Base-by-base conservation (phyloP, 345 rosid species). In the Noccaea caerulescens region DNA sequence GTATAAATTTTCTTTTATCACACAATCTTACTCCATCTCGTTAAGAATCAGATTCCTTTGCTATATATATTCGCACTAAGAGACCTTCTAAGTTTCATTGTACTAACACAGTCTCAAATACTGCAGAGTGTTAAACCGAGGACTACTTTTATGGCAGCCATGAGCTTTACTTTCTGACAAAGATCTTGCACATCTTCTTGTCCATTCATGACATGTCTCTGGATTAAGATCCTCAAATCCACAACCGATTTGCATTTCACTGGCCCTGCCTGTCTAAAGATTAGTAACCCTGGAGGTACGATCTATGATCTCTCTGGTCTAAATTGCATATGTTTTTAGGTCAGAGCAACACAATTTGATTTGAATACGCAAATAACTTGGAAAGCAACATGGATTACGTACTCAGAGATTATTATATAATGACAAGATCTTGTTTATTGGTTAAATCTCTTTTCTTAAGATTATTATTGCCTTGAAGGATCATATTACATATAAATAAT, bases 201-300 rank as follows among this genome's bases (percentile, higher is more conserved):
- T 18, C 20, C 20, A 18, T 18, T 18, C 20, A 18, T 18, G 20
- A 18, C 20, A 18, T 18, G 20, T 18, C 20, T 18, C 20, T 18
- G 20, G 20, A 18, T 18, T 18, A 18, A 18, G 20, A 18, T 18
- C 20, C 20, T 18, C 41, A 86, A 82, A 54, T 61, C 80, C 67
- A 87, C 85, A 10, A 83, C 86, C 7, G 80, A 86, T 65, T 68
- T 88, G 72, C 93, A 36, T 36, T 36, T 7, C 39, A 36, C 9
- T 36, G 39, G 39, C 90, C 90, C 6, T 90, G n/a, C n/a, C n/a
- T n/a, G 93, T 93, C 82, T 85, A 2, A 85, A 82, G 77, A 81
- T 87, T 32, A 84, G 92, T 33, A 79, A 77, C 49, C 2, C 74
- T 80, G 6, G 85, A 88, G 77, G 75, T 83, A 44, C 78, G 80